A percentile compares a stretch with the other conserved stretches of the same genome.
phyloP scores from a whole-genome alignment of 176 grass and related monocot species.

The Tillandsia fasciculata region DNA sequence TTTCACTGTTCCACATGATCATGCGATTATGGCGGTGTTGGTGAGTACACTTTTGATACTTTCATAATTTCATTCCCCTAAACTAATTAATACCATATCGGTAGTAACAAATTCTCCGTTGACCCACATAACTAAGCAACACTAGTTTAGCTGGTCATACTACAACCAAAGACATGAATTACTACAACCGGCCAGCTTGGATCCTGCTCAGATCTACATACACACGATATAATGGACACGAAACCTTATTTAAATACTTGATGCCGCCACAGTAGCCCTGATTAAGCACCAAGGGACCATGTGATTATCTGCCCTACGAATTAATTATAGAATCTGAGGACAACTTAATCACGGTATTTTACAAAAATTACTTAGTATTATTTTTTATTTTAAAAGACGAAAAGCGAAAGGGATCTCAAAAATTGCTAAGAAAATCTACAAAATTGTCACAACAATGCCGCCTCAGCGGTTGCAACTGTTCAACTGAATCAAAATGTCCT shows the following conservation, averaged over 20 bases:
- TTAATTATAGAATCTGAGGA: no score
- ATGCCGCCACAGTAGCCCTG: neutral
- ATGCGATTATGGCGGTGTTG: constrained; percentile 18
- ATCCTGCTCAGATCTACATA: neutral
- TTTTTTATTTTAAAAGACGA: no score
- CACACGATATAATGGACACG: neutral
- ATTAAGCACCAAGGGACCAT: no score
- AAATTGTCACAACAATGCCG: no score
- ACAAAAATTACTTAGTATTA: no score
- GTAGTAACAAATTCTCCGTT: neutral
- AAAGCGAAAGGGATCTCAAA: no score
- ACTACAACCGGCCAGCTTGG: no score
- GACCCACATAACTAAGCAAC: neutral
- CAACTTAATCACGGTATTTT: no score
- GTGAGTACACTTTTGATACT: neutral
- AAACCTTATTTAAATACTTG: neutral
- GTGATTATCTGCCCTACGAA: no score
- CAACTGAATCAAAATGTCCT: no score
- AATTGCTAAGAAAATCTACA: no score
- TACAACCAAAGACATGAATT: neutral
- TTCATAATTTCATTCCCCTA: neutral
- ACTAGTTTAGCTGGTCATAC: neutral
- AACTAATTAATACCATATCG: neutral
- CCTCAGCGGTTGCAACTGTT: no score
- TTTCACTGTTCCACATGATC: constrained; percentile 2